Evolutionary conservation across 1,284 basidiomycete species (phyloP), one percentile per base, ranked within the genome.

Genomic region (Phlebopus sp.): DNA sequence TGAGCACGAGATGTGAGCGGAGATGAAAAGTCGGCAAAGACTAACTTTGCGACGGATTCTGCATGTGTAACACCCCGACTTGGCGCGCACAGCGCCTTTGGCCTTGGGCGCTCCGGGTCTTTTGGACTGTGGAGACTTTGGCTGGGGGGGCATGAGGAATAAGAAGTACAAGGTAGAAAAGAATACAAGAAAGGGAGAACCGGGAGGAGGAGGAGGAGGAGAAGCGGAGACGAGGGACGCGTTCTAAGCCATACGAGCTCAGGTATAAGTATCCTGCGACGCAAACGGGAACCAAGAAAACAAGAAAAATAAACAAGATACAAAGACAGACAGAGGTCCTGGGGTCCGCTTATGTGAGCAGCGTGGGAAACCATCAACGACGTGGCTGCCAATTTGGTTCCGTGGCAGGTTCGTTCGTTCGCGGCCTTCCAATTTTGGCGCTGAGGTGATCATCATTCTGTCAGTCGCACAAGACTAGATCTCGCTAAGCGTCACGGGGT

Each of bases 21-120:
- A 30, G 49, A 50, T 41, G 54, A 54, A 23, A 43, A 53, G 51
- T 43, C 15, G 34, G 42, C 43, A 50, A 37, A 6, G 18, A 66
- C 68, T 48, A 46, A 87, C 87, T 82, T 90, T 90, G 60, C 87
- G 74, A 58, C 87, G 79, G 44, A 90, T 88, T 60, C 87, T 78
- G 73, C 87, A 90, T 50, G 87, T 90, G 71, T 89, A 90, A 66
- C 87, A 90, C 58, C 87, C 87, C 52, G 84, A 84, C 76, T 90
- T 90, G 50, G 86, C 86, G 64, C 87, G 82, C 40, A 84, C 77
- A 45, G 84, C 82, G 67, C 84, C 84, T 75, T 88, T 90, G 55
- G 79, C 74, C 65, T 88, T 88, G 55, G 82, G 76, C 64, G 78
- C 72, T 60, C 78, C 78, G 64, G 70, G 57, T 56, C 62, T 52